Evolutionary conservation across 179 eudicot genomes (phyloP), one percentile per base, ranked within the genome.

Genomic region (Pouteria campechiana): DNA sequence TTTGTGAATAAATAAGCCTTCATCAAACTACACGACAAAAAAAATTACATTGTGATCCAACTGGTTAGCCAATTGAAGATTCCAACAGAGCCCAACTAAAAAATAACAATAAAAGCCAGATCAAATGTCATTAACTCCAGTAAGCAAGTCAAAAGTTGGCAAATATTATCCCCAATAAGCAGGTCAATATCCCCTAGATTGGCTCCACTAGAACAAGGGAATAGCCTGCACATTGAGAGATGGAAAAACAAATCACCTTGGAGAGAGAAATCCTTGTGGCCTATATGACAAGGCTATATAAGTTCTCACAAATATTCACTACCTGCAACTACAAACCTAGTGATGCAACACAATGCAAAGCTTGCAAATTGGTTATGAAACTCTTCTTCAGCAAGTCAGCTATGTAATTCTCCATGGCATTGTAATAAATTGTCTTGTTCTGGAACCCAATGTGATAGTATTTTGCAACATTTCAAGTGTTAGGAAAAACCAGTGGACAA

Each of bases 301-400:
- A 62, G 58, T 90, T 73, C 14, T 68, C 54, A 37, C 90, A 76
- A 41, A 90, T 62, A 54, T 86, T 86, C 44, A 50, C 69, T 49
- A 57, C 72, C 52, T 78, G 83, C 47, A 90, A 51, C 57, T 72
- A 81, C 55, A 60, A 41, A 50, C 98, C 98, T 42, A 90, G 80
- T 7, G 82, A 67, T 44, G 98, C 84, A 34, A 96, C 98, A 73
- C 98, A 90, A 63, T 90, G 74, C 46, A 79, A 61, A 38, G 96
- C 98, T 69, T 90, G 98, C 78, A 90, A 75, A 53, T 90, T 90
- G 49, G 98, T 90, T 17, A 70, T 68, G 49, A 90, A 90, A 62
- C 90, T 90, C 72, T 86, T 95, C 35, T 73, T 72, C 58, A 86
- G 98, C 73, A 90, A 78, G 69, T 64, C 90, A 64, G 81, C 66